A percentile compares a stretch with the other conserved stretches of the same genome.
These are phyloP conservation scores for Acorus gramineus DNA, from an alignment of 106 monocot genomes.

Conservation along the genomic window DNA sequence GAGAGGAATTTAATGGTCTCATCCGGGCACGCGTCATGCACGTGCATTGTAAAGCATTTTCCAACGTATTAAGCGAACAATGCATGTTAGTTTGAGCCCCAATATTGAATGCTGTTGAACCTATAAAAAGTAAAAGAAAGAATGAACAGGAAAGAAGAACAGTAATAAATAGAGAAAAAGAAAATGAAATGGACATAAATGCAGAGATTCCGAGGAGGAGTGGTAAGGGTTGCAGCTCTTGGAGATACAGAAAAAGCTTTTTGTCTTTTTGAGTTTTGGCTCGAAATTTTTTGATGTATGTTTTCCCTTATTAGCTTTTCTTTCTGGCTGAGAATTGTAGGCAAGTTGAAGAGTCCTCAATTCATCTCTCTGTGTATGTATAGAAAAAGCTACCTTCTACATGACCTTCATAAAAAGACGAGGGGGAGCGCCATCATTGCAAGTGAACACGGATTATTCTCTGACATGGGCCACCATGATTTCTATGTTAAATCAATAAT, in stretches of 20 bases:
- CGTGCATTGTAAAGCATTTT: too few species aligned
- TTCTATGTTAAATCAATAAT: conserved; percentile 9
- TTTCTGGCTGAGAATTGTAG: background rate
- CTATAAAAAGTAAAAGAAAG: too few species aligned
- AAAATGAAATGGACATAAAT: too few species aligned
- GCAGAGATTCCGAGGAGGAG: background rate
- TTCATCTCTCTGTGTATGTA: background rate
- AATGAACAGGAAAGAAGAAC: too few species aligned
- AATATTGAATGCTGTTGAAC: too few species aligned
- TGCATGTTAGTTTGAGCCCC: too few species aligned
- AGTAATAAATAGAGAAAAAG: too few species aligned
- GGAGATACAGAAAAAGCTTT: conserved; percentile 21
- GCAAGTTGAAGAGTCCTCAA: background rate
- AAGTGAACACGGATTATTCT: conserved; percentile 31
- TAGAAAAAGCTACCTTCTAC: conserved; percentile 1
- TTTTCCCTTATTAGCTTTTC: background rate
- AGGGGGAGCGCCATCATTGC: conserved; percentile 30
- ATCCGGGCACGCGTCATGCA: too few species aligned
- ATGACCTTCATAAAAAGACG: conserved; percentile 8
- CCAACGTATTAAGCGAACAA: too few species aligned
- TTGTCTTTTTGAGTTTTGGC: conserved; percentile 24
- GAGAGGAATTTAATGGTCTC: too few species aligned
- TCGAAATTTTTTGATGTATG: background rate
- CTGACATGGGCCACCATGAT: conserved; percentile 46
- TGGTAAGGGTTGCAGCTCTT: conserved; percentile 6